A percentile compares a stretch with the other conserved stretches of the same genome.
These are phyloP conservation scores for Puccinellia tenuiflora DNA, from an alignment of 176 grass and related monocot species.

Conservation along the genomic window DNA sequence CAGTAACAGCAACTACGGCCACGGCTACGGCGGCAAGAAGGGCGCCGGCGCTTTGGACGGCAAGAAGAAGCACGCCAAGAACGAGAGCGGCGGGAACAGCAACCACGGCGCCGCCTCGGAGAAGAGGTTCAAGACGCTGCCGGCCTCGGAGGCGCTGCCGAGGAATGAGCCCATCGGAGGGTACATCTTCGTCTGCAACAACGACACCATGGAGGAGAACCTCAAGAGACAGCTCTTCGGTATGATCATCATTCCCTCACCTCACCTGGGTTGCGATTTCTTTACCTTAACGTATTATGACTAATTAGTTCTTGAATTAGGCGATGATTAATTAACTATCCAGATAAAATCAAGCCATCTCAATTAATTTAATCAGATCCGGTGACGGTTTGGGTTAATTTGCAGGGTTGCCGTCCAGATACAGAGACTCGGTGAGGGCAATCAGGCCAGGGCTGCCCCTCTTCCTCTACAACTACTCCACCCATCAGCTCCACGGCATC, in stretches of 20 bases:
- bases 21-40: conserved; percentile 30
- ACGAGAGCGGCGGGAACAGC: conserved; percentile 17
- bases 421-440: conserved; percentile 90
- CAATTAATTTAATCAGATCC: neutral
- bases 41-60: conserved; percentile 12
- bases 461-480: conserved; percentile 99
- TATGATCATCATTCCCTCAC: neutral
- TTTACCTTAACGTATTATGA: neutral
- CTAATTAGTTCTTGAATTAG: neutral
- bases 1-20: neutral
- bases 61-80: conserved; percentile 43
- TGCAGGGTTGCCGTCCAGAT: conserved; percentile 70
- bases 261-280: neutral
- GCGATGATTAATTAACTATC: neutral
- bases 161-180: conserved; percentile 75
- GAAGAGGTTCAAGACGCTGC: conserved; percentile 98
- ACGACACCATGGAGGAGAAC: conserved; percentile 99
- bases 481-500: conserved; percentile 93
- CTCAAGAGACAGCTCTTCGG: conserved; percentile 92
- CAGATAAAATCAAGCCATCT: neutral
- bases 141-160: conserved; percentile 76
- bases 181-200: conserved; percentile 99
- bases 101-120: conserved; percentile 31
- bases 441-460: conserved; percentile 91
- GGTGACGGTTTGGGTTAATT: neutral